Base-by-base conservation (phyloP, 2,329 filamentous ascomycete species). In the Sarocladiaceae sp. region DNA sequence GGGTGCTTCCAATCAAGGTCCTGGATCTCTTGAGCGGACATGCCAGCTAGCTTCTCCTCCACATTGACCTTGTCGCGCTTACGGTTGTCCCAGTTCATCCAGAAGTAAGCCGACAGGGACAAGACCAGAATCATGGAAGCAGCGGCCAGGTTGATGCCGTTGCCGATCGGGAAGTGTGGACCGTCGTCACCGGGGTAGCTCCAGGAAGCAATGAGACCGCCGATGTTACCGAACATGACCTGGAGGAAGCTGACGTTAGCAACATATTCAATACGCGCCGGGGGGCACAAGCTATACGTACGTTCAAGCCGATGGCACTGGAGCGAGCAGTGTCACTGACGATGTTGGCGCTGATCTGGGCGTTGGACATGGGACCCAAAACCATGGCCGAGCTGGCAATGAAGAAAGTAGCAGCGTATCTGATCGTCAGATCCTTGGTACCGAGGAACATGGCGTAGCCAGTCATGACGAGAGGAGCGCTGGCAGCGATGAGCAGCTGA, bases 361-460 rank as follows among this genome's bases (percentile, higher is more conserved):
- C 79, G 53, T 82, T 85, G 54, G 74, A 75, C 3, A 87, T 67
- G 0, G 82, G 70, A 0, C 82, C 83, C 32, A 79, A 74, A 2
- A 74, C 62, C 51, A 83, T 85, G 4, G 76, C 73, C 3, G 79
- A 79, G 9, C 68, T 67, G 4, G 80, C 75, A 37, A 83, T 78
- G 43, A 86, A 56, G 63, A 86, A 86, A 1, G 77, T 82, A 0
- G 82, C 83, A 3, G 72, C 82, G 55, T 87, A 87, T 21, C 81
- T 74, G 2, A 76, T 72, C 20, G 66, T 61, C 0, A 68, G 44
- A 39, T 72, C 58, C 6, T 57, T 61, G 39, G 67, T 73, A 16
- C 75, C 77, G 1, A 85, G 65, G 61, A 85, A 85, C 69, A 85
- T 78, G 58, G 78, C 74, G 60, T 85, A 85, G 2, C 82, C 82